Conservation (phyloP, 306 rosid genomes). For the Hippophae rhamnoides region DNA sequence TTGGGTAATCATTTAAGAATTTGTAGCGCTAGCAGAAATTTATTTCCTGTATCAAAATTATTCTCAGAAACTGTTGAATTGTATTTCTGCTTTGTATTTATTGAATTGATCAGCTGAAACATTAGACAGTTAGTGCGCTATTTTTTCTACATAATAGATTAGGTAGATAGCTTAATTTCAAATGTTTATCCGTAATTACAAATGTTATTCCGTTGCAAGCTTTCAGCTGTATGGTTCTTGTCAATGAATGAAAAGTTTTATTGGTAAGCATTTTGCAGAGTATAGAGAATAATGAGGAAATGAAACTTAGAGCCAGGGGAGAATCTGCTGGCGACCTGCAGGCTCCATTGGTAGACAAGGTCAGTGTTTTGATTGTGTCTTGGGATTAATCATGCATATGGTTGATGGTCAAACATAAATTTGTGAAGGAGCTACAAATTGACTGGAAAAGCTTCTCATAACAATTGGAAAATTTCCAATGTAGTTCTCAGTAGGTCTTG, state of each 20-base stretch:
- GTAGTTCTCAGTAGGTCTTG: too few relatives aligned
- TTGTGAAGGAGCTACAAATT: background rate
- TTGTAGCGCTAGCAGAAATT: too few relatives aligned
- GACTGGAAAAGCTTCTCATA: background rate
- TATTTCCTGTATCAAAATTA: too few relatives aligned
- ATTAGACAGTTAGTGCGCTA: background rate
- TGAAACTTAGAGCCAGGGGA: constrained; percentile 66
- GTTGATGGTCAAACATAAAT: background rate
- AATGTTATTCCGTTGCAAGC: background rate
- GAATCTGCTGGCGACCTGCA: constrained; percentile 47
- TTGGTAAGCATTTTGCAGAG: constrained; percentile 37
- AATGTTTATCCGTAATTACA: background rate
- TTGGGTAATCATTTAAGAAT: background rate
- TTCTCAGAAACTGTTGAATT: too few relatives aligned
- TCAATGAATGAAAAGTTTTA: constrained; percentile 9
- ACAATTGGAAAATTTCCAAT: too few relatives aligned
- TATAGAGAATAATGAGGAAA: constrained; percentile 67
- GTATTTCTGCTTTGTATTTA: too few relatives aligned
- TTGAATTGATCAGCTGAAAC: too few relatives aligned
- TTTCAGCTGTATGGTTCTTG: constrained; percentile 13
- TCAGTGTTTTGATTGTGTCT: constrained; percentile 19
- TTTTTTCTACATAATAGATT: background rate
- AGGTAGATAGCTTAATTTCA: background rate
- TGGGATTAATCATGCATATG: background rate
- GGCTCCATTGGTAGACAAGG: constrained; percentile 59